phyloP scores from a whole-genome alignment of 345 rosid genomes.

The Salix udensis region DNA sequence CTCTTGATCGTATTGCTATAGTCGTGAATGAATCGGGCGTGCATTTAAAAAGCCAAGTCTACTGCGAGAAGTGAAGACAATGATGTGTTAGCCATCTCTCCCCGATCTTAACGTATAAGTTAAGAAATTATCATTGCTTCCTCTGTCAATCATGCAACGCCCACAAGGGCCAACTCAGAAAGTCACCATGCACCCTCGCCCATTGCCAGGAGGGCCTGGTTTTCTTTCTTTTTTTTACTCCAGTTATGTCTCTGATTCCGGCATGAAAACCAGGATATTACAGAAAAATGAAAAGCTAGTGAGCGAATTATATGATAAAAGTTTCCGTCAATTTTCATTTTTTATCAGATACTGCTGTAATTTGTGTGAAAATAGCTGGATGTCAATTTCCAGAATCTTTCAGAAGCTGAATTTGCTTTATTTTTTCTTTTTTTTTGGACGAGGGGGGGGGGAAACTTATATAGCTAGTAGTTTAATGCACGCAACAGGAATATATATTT shows the following conservation, averaged over 20 bases:
- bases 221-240: not conserved
- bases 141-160: constrained; percentile 17
- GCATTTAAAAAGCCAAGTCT: not conserved
- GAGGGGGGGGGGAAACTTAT: too few relatives aligned
- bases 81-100: constrained; percentile 41
- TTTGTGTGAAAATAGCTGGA: not conserved
- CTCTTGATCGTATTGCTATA: not conserved
- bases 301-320: too few relatives aligned
- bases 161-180: constrained; percentile 19
- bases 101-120: constrained; percentile 54
- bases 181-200: not conserved
- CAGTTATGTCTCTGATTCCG: not conserved
- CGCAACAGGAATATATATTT: too few relatives aligned
- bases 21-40: not conserved
- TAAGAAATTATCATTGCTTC: constrained; percentile 39
- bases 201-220: not conserved
- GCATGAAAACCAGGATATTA: not conserved
- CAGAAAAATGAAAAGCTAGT: too few relatives aligned
- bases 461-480: too few relatives aligned
- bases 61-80: constrained; percentile 26
- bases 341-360: too few relatives aligned
- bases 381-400: not conserved
- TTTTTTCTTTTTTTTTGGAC: not conserved
- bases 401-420: not conserved
- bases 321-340: too few relatives aligned